These are phyloP conservation scores for Chaetomium strumarium DNA, from an alignment of 2,329 filamentous ascomycete species.

Conservation along the genomic window DNA sequence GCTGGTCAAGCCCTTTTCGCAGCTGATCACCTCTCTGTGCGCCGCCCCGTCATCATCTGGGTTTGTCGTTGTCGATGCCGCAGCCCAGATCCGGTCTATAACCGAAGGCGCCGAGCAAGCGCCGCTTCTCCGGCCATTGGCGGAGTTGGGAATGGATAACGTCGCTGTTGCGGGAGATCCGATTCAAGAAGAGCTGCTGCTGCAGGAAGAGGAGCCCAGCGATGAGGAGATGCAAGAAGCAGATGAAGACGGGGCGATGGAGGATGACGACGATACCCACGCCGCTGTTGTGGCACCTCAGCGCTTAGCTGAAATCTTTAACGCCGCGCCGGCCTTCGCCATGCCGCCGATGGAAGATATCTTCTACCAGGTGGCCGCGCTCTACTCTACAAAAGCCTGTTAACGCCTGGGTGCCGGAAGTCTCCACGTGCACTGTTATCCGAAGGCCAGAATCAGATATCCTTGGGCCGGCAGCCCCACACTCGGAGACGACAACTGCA, in stretches of 20 bases:
- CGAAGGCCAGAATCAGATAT: neutral
- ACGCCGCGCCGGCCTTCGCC: conserved; percentile 61
- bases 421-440: neutral
- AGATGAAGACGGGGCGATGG: conserved; percentile 30
- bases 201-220: conserved; percentile 39
- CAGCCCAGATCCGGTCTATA: conserved; percentile 63
- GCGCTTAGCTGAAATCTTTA: conserved; percentile 63
- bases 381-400: conserved; percentile 56
- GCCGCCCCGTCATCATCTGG: conserved; percentile 60
- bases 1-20: conserved; percentile 50
- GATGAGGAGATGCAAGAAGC: conserved; percentile 35
- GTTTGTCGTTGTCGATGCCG: conserved; percentile 70
- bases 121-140: conserved; percentile 49
- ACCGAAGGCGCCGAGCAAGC: conserved; percentile 53
- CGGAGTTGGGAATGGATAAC: conserved; percentile 44
- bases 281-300: conserved; percentile 61
- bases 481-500: neutral
- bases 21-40: conserved; percentile 60
- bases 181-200: conserved; percentile 29
- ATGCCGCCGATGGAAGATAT: conserved; percentile 68
- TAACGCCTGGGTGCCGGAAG: conserved; percentile 9
- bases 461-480: neutral
- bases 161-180: conserved; percentile 20
- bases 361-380: conserved; percentile 64
- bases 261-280: conserved; percentile 38